Conservation (phyloP, 495 filamentous ascomycete species). For the Choiromyces venosus region DNA sequence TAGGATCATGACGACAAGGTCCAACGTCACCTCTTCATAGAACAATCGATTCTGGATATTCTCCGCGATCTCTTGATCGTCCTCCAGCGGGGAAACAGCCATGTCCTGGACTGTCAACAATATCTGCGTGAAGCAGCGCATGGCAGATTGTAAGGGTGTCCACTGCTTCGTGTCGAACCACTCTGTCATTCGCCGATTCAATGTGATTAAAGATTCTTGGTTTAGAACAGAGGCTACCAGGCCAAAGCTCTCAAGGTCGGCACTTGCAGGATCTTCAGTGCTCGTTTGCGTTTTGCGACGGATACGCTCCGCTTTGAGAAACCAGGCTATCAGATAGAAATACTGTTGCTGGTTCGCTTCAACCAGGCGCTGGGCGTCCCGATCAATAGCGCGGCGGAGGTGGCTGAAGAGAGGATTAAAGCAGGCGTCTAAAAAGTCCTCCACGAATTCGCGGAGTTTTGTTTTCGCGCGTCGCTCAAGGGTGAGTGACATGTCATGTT, state of each 20-base stretch:
- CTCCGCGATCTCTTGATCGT: conserved; percentile 96
- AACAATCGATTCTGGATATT: conserved; percentile 96
- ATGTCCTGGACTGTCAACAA: conserved; percentile 94
- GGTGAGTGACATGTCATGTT: conserved; percentile 67
- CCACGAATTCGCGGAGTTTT: conserved; percentile 74
- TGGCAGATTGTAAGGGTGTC: conserved; percentile 77
- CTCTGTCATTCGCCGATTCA: conserved; percentile 76
- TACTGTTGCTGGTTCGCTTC: conserved; percentile 71
- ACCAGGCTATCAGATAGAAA: conserved; percentile 92
- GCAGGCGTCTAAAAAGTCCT: conserved; percentile 88
- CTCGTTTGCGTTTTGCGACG: conserved; percentile 56
- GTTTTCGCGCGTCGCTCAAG: conserved; percentile 63
- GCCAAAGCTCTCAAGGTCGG: conserved; percentile 72
- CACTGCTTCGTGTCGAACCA: conserved; percentile 75
- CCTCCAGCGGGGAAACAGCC: conserved; percentile 74
- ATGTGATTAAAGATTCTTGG: conserved; percentile 82
- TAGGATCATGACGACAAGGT: conserved; percentile 70
- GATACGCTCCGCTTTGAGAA: conserved; percentile 78
- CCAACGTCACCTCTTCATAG: conserved; percentile 93
- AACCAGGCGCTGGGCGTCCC: conserved; percentile 78
- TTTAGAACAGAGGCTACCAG: conserved; percentile 83
- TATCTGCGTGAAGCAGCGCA: conserved; percentile 83
- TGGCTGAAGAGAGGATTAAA: conserved; percentile 92
- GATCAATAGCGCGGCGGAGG: conserved; percentile 80
- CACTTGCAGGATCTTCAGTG: conserved; percentile 45